phyloP scores from a whole-genome alignment of 2,329 filamentous ascomycete genomes.

The Shiraia sp. region DNA sequence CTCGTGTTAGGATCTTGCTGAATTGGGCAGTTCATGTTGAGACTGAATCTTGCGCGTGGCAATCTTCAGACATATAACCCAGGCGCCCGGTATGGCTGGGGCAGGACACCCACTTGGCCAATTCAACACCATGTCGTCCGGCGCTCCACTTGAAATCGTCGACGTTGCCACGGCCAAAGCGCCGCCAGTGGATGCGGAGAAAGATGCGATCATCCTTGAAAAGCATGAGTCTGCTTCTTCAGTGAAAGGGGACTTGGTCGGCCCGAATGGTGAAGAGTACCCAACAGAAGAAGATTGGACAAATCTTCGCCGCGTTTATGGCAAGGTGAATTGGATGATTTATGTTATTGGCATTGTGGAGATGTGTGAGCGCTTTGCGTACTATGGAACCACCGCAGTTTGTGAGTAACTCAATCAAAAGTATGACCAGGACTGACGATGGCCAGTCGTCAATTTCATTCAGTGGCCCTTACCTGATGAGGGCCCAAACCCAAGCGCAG shows the following conservation, averaged over 20 bases:
- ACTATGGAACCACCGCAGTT: conserved; percentile 37
- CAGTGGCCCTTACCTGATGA: conserved; percentile 52
- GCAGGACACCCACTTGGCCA: background rate
- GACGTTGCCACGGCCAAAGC: conserved; percentile 18
- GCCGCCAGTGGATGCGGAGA: conserved; percentile 9
- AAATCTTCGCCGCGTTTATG: conserved; percentile 35
- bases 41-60: too few relatives aligned
- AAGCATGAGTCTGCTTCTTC: conserved; percentile 11
- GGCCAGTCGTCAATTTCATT: conserved; percentile 36
- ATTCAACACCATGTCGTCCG: conserved; percentile 18
- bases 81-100: background rate
- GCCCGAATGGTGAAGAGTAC: conserved; percentile 29
- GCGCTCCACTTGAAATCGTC: conserved; percentile 19
- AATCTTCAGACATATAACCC: background rate
- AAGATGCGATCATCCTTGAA: conserved; percentile 7
- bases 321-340: conserved; percentile 35
- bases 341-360: conserved; percentile 37
- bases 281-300: conserved; percentile 34
- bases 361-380: conserved; percentile 35
- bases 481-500: conserved; percentile 54
- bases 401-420: conserved; percentile 10
- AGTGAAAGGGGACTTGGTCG: conserved; percentile 12
- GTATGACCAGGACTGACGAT: conserved; percentile 6
- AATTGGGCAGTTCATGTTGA: conserved; percentile 21
- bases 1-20: conserved; percentile 9